phyloP scores from a whole-genome alignment of 345 rosid genomes.

The Eucalyptus coolabah region DNA sequence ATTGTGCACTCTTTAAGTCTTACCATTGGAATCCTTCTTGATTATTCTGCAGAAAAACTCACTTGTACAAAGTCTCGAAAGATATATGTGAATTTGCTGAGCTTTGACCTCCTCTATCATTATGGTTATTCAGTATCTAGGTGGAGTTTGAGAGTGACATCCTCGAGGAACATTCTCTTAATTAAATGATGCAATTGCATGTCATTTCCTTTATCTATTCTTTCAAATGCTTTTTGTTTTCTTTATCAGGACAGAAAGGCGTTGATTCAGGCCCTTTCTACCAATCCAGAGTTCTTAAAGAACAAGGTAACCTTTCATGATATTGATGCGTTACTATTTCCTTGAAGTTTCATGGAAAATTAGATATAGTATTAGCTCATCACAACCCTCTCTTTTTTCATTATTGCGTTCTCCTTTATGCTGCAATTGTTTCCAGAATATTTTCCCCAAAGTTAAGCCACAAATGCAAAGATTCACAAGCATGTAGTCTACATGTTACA shows the following conservation, averaged over 20 bases:
- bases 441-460: not conserved
- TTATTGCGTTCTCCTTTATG: not conserved
- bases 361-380: not conserved
- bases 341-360: not conserved
- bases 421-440: not conserved
- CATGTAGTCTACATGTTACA: not conserved
- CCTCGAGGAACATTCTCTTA: not conserved
- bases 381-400: not conserved
- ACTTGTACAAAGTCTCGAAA: not conserved
- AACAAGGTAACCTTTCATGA: constrained; percentile 45
- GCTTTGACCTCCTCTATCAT: not conserved
- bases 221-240: not conserved
- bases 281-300: constrained; percentile 79
- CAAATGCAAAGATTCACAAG: not conserved
- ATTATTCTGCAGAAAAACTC: not conserved
- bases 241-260: constrained; percentile 52
- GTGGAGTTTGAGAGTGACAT: not conserved
- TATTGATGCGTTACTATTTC: not conserved
- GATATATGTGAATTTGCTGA: not conserved
- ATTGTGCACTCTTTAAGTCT: not conserved
- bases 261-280: constrained; percentile 78
- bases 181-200: not conserved
- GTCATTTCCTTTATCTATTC: not conserved
- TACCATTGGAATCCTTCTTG: not conserved
- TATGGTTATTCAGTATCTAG: not conserved